Base-by-base conservation (phyloP, 108 stramenopile genomes). In the Nitzschia inconspicua region DNA sequence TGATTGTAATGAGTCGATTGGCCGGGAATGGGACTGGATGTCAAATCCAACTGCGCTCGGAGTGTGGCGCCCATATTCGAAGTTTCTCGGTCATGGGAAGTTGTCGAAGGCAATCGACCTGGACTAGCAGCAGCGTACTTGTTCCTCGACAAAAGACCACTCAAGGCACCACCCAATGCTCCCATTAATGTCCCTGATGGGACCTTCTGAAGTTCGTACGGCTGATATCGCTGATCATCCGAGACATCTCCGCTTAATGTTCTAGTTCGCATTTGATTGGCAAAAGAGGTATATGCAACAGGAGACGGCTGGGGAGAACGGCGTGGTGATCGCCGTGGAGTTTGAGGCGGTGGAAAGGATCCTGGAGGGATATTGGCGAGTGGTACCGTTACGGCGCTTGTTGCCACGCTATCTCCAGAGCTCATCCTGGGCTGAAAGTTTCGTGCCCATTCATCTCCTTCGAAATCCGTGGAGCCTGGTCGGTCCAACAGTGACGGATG, bases 161-260 rank as follows among this genome's bases (percentile, higher is more conserved):
- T 86, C 14, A 91, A 62, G 23, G 85, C 86, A 54, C 84, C 89
- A 47, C 85, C 77, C 1, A 91, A 57, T n/a, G 90, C 82, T n/a
- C 79, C 76, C 61, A 85, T 85, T 29, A 86, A 47, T 11, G 76
- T 78, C 34, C 14, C 57, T 63, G 44, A 42, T 53, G 18, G 48
- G 41, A 20, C 29, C 9, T 60, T 43, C 47, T 27, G 47, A 13
- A 47, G 42, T 50, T 58, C 72, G 20, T 61, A 31, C 10, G 57
- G 32, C 37, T 35, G 37, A 43, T 43, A 23, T 23, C 47, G 26
- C 26, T 42, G 41, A 4, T 63, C 60, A 35, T 65, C 72, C 42
- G 55, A 54, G 22, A 36, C 47, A 29, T 54, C 58, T 10, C 32
- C 35, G 22, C 72, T 65, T 3, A 25, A 52, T 22, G 64, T 28